Conservation (phyloP, 768 basidiomycete species). For the Cyclocybe cylindracea region DNA sequence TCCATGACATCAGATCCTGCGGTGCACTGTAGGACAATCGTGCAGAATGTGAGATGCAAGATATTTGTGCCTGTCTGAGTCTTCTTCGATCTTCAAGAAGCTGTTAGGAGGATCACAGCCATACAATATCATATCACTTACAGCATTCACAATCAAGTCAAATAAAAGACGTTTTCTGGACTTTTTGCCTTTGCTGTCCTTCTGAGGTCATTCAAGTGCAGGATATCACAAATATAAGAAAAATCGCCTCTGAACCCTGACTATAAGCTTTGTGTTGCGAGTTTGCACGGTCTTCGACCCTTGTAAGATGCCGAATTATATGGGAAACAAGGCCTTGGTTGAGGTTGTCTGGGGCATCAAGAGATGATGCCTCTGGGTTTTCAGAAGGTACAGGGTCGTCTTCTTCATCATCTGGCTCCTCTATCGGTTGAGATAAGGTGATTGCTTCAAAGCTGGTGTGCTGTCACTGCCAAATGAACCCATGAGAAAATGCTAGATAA, state of each 20-base stretch:
- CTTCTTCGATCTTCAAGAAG: too few relatives aligned
- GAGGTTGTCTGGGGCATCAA: background rate
- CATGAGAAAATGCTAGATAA: background rate
- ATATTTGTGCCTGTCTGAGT: too few relatives aligned
- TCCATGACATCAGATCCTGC: slow-evolving; percentile 27
- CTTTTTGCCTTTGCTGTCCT: background rate
- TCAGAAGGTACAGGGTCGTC: too few relatives aligned
- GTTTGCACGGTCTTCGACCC: background rate
- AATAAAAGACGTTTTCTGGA: slow-evolving; percentile 8
- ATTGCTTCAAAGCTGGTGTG: too few relatives aligned
- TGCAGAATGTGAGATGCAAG: slow-evolving; percentile 4
- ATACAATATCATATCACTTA: slow-evolving; percentile 1
- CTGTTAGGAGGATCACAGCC: background rate
- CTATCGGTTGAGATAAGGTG: too few relatives aligned
- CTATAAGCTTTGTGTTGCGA: slow-evolving; percentile 6
- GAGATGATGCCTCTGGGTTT: too few relatives aligned
- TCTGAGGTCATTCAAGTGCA: slow-evolving; percentile 4
- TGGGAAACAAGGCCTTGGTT: background rate
- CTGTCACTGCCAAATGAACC: too few relatives aligned
- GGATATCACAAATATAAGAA: slow-evolving; percentile 10
- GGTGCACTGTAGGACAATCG: background rate
- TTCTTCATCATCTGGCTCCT: too few relatives aligned
- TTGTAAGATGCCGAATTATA: slow-evolving; percentile 3
- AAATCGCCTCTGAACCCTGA: slow-evolving; percentile 8
- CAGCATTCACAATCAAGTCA: slow-evolving; percentile 3